A percentile compares a stretch with the other conserved stretches of the same genome.
phyloP scores from a whole-genome alignment of 1,139 yeast genomes.

The Pichia inconspicua region DNA sequence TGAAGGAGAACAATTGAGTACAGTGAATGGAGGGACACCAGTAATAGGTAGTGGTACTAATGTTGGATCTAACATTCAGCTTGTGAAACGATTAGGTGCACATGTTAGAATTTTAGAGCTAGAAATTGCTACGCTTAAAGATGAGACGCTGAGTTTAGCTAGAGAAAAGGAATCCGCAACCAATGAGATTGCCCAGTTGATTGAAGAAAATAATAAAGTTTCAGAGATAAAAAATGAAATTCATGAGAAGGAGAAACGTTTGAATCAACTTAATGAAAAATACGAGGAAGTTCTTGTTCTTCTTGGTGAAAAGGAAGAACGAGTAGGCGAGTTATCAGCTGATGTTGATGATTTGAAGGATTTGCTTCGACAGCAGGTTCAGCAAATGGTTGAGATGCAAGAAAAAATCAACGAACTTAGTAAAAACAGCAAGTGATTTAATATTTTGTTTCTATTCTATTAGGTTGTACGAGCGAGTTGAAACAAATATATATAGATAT shows the following conservation, averaged over 20 bases:
- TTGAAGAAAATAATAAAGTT: conserved; percentile 47
- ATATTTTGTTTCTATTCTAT: background rate
- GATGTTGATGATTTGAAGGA: conserved; percentile 87
- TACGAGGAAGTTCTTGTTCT: conserved; percentile 63
- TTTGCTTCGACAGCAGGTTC: conserved; percentile 73
- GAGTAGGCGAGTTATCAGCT: conserved; percentile 75
- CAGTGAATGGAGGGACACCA: conserved; percentile 15
- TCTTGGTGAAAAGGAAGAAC: conserved; percentile 84
- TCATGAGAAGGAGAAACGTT: conserved; percentile 31
- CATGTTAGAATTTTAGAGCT: conserved; percentile 74
- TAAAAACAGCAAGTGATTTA: background rate
- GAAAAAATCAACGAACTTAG: conserved; percentile 23
- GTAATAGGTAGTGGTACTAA: conserved; percentile 1
- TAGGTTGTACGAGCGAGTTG: background rate
- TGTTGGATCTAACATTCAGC: conserved; percentile 40
- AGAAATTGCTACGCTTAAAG: conserved; percentile 59
- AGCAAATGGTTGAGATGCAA: conserved; percentile 70
- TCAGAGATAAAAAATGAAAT: conserved; percentile 32
- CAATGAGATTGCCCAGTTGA: conserved; percentile 52
- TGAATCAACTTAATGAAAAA: conserved; percentile 34
- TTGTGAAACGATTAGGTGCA: conserved; percentile 64
- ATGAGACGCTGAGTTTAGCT: conserved; percentile 48
- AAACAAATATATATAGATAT: background rate
- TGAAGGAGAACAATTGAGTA: conserved; percentile 16
- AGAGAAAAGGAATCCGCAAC: conserved; percentile 61